Evolutionary conservation across 1,284 basidiomycete species (phyloP).

Genomic region (Puccinia horiana): DNA sequence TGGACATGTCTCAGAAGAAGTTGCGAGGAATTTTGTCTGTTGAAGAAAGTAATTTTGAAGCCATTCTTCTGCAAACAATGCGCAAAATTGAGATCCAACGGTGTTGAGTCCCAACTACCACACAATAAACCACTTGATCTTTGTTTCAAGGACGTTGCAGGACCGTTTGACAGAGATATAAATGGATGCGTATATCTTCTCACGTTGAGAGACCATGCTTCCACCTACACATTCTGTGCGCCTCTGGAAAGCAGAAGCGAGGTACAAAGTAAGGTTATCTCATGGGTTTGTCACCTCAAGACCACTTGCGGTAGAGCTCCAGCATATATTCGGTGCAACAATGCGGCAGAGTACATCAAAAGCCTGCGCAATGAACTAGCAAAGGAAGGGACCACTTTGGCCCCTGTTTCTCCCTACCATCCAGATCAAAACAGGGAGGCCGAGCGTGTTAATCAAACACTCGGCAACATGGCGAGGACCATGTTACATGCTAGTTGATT

Average conservation of each 20-base stretch:
- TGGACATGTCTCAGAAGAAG: background rate
- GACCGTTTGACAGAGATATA: background rate
- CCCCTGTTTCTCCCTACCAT: background rate
- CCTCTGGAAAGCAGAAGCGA: background rate
- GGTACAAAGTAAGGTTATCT: background rate
- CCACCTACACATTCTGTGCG: background rate
- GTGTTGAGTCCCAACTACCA: background rate
- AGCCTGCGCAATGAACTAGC: background rate
- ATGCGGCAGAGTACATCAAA: background rate
- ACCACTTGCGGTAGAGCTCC: background rate
- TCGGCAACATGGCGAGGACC: slow-evolving; percentile 2
- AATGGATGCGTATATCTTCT: background rate
- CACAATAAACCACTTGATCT: background rate
- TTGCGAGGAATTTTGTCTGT: background rate
- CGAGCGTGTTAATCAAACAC: background rate
- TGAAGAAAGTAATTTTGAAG: background rate
- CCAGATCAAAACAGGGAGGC: slow-evolving; percentile 15
- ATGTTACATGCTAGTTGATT: background rate
- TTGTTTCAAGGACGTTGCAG: background rate
- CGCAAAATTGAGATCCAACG: background rate
- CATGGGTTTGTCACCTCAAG: background rate
- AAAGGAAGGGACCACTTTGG: background rate
- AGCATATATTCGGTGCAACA: background rate
- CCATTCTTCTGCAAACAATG: background rate
- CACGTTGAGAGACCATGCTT: no score